Evolutionary conservation across 2,329 filamentous ascomycete species (phyloP).

Genomic region (Colletotrichum sp.): DNA sequence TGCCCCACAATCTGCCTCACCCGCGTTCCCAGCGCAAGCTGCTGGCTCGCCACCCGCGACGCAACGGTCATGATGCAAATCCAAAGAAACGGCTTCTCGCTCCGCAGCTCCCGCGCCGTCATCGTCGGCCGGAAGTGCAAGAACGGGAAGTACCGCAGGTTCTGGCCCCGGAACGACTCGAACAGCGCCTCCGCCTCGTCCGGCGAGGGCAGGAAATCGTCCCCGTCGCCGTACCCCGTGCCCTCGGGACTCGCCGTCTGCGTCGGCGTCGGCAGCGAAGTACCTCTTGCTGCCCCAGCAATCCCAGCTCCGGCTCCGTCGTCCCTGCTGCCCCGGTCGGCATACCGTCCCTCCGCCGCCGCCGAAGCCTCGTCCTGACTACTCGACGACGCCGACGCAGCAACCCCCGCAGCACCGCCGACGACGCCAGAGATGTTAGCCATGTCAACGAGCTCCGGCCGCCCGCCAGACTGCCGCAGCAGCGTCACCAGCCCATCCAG

Average conservation of each 20-base stretch:
- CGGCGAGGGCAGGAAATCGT: conserved; percentile 1
- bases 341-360: not conserved
- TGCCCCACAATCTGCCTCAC: conserved; percentile 29
- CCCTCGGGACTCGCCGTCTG: conserved; percentile 7
- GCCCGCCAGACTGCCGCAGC: conserved; percentile 23
- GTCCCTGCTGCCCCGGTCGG: not conserved
- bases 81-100: conserved; percentile 42
- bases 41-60: conserved; percentile 25
- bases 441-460: not conserved
- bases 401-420: not conserved
- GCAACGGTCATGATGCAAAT: conserved; percentile 39
- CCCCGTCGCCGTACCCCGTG: not conserved
- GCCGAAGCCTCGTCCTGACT: not conserved
- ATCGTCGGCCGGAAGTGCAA: conserved; percentile 25
- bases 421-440: not conserved
- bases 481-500: conserved; percentile 32
- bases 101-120: conserved; percentile 28
- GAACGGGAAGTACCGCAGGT: conserved; percentile 33
- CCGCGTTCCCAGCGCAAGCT: conserved; percentile 24
- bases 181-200: conserved; percentile 19
- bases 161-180: conserved; percentile 25
- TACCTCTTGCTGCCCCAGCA: not conserved
- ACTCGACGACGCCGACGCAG: not conserved
- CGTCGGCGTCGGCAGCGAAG: conserved; percentile 9
- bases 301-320: not conserved